Percentiles rank a stretch among this genome's conserved stretches.
Evolutionary conservation across 345 rosid species (phyloP).

Genomic region (Eucalyptus coolabah): DNA sequence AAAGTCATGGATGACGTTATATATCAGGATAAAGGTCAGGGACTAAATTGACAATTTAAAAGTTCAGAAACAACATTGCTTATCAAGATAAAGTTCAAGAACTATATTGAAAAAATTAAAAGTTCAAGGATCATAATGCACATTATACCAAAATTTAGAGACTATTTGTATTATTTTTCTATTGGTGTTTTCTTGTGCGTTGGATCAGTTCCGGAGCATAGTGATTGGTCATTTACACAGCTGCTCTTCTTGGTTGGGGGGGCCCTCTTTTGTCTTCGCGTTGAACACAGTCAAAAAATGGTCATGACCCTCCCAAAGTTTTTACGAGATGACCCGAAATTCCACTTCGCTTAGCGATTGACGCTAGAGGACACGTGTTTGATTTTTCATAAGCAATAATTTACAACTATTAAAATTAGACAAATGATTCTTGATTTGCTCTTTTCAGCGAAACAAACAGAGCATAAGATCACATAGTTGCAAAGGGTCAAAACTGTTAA

Average conservation of each 20-base stretch:
- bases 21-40: accelerated
- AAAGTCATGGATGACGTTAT: accelerated
- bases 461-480: background rate
- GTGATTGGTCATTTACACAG: background rate
- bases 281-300: background rate
- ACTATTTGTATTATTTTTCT: no score
- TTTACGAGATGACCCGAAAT: background rate
- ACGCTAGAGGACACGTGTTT: background rate
- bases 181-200: background rate
- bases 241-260: background rate
- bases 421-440: background rate
- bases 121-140: no score
- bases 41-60: accelerated
- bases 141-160: no score
- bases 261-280: background rate
- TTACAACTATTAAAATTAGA: background rate
- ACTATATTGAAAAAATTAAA: no score
- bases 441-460: background rate
- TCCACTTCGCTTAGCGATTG: background rate
- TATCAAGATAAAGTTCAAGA: no score
- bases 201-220: background rate
- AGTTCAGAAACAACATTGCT: accelerated
- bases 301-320: background rate
- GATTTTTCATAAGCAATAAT: background rate
- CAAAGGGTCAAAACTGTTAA: background rate